phyloP scores from a whole-genome alignment of 352 stramenopile species.

The Phytopythium sindhum region DNA sequence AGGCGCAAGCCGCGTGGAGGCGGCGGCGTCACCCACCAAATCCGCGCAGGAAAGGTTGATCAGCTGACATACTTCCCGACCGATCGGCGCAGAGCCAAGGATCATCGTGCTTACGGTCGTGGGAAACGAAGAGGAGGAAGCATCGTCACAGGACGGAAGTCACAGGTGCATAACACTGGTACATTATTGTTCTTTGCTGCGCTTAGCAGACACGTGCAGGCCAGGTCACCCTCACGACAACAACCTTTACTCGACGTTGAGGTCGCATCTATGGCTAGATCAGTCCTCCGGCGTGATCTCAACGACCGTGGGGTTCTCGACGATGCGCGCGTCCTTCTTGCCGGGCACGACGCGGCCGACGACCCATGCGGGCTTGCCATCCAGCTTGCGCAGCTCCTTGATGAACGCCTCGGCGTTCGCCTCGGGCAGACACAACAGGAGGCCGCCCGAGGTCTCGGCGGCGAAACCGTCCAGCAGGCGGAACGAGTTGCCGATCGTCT shows the following conservation, averaged over 20 bases:
- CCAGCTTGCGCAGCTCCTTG: constrained; percentile 82
- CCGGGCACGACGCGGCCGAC: constrained; percentile 88
- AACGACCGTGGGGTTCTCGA: constrained; percentile 47
- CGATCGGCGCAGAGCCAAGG: too few relatives aligned
- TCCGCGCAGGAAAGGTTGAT: too few relatives aligned
- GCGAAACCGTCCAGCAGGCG: constrained; percentile 89
- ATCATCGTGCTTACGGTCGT: too few relatives aligned
- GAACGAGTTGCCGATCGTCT: constrained; percentile 90
- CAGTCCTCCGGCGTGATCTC: constrained; percentile 45
- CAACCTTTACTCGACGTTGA: too few relatives aligned
- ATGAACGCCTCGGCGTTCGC: constrained; percentile 86
- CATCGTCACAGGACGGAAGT: too few relatives aligned
- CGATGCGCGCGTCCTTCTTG: constrained; percentile 58
- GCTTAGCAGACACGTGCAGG: too few relatives aligned
- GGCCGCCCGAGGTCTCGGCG: constrained; percentile 92
- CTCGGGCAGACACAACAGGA: constrained; percentile 89
- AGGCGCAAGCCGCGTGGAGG: too few relatives aligned
- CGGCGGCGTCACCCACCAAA: too few relatives aligned
- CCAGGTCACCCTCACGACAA: neutral
- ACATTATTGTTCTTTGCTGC: too few relatives aligned
- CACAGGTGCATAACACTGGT: too few relatives aligned
- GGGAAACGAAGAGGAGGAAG: too few relatives aligned
- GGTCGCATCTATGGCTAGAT: neutral
- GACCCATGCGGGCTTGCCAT: constrained; percentile 90
- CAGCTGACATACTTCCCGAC: too few relatives aligned